Evolutionary conservation across 768 basidiomycete species (phyloP), one percentile per base, ranked within the genome.

Genomic region (Phaeotremella skinneri): DNA sequence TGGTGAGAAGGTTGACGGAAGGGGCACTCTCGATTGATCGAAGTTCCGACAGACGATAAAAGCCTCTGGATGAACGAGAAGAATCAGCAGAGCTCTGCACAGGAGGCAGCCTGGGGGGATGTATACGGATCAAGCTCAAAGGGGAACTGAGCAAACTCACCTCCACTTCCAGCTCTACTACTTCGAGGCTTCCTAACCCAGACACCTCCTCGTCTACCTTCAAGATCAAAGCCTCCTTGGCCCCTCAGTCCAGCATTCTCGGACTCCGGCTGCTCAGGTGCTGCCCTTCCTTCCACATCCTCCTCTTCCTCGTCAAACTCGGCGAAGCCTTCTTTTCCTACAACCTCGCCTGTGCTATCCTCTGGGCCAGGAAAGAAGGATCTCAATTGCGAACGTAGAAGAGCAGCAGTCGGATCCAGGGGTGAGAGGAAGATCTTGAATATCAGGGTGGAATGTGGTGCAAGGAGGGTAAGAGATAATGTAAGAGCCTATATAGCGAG

Each of bases 391-490:
- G 79, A 78, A 31, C 76, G 70, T 21, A 81, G 67, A 16, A 78
- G 67, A 2, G 67, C 71, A 37, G 59, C 79, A 59, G 70, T 64
- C 30, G 64, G 79, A 55, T 63, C 78, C 62, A 63, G 67, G 30
- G 76, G 72, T 3, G 76, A 76, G 23, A 75, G 63, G 63, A 81
- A 81, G 58, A 81, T 78, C 66, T 81, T 81, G 70, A 79, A 79
- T 49, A 81, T 76, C 50, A 80, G 76, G 34, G 76, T 79, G 3
- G 78, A 78, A 7, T 74, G 71, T 0, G 78, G 78, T 1, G 78
- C 70, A 11, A 81, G 74, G 17, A 79, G 74, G 4, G 78, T 78
- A 4, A 80, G 67, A 1, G 80, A 76, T 16, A 81, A 76, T 20
- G 78, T 78, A 30, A 80, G 66, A 4, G 79, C 79, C 78, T 79